Evolutionary conservation across 2,329 filamentous ascomycete genomes (phyloP).

Genomic region (Claviceps citrina): DNA sequence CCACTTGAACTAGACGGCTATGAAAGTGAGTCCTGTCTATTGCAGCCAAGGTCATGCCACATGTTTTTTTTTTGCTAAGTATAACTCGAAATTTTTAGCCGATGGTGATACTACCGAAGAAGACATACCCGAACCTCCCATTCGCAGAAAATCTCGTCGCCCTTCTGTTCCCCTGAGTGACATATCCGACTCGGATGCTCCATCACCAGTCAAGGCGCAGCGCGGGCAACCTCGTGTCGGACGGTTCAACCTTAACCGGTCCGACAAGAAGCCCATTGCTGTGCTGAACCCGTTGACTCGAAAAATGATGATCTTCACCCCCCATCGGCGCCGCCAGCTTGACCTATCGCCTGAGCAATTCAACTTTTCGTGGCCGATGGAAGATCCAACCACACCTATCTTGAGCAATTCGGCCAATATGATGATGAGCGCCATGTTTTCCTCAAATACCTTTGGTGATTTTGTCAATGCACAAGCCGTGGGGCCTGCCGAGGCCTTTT

Average conservation of each 20-base stretch:
- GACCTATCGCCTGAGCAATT: conserved; percentile 42
- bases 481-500: conserved; percentile 62
- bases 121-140: conserved; percentile 35
- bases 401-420: conserved; percentile 55
- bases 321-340: conserved; percentile 31
- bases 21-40: conserved; percentile 36
- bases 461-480: conserved; percentile 49
- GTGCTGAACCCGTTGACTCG: conserved; percentile 41
- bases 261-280: conserved; percentile 41
- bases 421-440: conserved; percentile 62
- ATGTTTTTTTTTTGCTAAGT: conserved; percentile 7
- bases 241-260: conserved; percentile 38
- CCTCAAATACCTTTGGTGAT: conserved; percentile 38
- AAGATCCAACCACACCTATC: conserved; percentile 36
- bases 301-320: conserved; percentile 50
- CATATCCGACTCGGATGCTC: conserved; percentile 34
- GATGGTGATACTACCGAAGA: conserved; percentile 49
- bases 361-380: conserved; percentile 30
- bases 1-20: conserved; percentile 38
- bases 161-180: conserved; percentile 23
- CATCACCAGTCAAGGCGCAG: conserved; percentile 29
- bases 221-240: conserved; percentile 39
- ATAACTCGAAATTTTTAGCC: conserved; percentile 20
- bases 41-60: conserved; percentile 4
- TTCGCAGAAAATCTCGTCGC: conserved; percentile 32